These are phyloP conservation scores for Cadophora sp. DNA, from an alignment of 2,329 filamentous ascomycete genomes.

Conservation along the genomic window DNA sequence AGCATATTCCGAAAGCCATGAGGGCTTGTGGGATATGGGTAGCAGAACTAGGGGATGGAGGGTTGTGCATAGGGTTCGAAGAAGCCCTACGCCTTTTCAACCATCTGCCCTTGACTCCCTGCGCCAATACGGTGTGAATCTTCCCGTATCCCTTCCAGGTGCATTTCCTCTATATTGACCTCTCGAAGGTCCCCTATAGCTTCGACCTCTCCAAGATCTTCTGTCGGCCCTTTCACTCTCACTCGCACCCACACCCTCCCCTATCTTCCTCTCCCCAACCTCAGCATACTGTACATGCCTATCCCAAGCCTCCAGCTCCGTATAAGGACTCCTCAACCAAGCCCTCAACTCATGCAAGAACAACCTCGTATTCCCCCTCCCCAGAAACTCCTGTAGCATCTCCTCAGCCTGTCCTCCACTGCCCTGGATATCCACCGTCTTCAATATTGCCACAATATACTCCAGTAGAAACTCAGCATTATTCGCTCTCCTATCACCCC, in stretches of 20 bases:
- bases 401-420: conserved; percentile 81
- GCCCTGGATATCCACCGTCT: conserved; percentile 81
- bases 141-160: background rate
- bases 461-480: conserved; percentile 87
- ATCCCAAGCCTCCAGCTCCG: conserved; percentile 79
- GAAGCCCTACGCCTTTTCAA: background rate
- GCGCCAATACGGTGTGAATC: conserved; percentile 14
- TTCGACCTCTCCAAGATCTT: background rate
- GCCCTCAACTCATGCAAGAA: conserved; percentile 86
- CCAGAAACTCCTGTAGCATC: conserved; percentile 79
- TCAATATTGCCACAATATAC: conserved; percentile 84
- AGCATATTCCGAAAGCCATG: no score
- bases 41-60: no score
- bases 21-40: no score
- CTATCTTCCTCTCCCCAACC: background rate
- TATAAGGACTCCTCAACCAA: conserved; percentile 84
- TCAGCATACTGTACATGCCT: conserved; percentile 44
- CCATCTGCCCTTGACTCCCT: conserved; percentile 13
- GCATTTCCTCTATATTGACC: background rate
- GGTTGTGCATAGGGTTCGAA: no score
- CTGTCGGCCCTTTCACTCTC: background rate
- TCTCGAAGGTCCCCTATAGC: background rate
- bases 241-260: conserved; percentile 15
- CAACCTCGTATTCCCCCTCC: conserved; percentile 72
- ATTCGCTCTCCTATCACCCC: conserved; percentile 56